A percentile compares a stretch with the other conserved stretches of the same genome.
Conservation (phyloP, 2,329 filamentous ascomycete species). For the Penicillium sp. region DNA sequence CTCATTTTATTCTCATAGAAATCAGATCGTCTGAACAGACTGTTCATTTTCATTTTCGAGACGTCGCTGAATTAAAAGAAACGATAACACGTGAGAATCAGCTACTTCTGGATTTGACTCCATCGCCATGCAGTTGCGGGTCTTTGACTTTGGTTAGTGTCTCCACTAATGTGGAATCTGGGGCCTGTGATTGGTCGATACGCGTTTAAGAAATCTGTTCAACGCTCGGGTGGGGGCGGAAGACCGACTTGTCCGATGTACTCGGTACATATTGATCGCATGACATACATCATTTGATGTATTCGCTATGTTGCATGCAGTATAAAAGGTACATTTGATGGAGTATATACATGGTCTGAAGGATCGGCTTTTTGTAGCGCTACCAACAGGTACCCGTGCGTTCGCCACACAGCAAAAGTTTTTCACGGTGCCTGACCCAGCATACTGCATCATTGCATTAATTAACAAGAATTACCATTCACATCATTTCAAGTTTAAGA, state of each 20-base stretch:
- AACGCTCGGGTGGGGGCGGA: background rate
- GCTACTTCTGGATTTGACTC: background rate
- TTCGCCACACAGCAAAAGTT: background rate
- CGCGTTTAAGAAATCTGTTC: conserved; percentile 14
- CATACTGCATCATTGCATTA: too few relatives aligned
- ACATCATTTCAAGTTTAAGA: too few relatives aligned
- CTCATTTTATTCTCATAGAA: conserved; percentile 4
- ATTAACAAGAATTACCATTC: too few relatives aligned
- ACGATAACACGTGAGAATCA: background rate
- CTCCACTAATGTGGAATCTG: background rate
- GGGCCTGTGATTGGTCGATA: conserved; percentile 13
- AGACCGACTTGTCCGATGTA: background rate
- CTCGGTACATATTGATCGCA: background rate
- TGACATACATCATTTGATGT: background rate
- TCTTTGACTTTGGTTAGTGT: background rate
- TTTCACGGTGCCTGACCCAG: background rate
- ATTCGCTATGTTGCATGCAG: background rate
- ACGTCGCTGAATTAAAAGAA: background rate
- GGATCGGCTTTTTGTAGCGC: background rate
- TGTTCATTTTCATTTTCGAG: background rate
- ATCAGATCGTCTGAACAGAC: background rate
- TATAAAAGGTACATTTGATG: too few relatives aligned
- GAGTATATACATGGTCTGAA: too few relatives aligned
- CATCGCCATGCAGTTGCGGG: background rate
- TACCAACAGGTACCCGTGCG: background rate